Base-by-base conservation (phyloP, 805 yeast species). In the Pichia cephalocereana region DNA sequence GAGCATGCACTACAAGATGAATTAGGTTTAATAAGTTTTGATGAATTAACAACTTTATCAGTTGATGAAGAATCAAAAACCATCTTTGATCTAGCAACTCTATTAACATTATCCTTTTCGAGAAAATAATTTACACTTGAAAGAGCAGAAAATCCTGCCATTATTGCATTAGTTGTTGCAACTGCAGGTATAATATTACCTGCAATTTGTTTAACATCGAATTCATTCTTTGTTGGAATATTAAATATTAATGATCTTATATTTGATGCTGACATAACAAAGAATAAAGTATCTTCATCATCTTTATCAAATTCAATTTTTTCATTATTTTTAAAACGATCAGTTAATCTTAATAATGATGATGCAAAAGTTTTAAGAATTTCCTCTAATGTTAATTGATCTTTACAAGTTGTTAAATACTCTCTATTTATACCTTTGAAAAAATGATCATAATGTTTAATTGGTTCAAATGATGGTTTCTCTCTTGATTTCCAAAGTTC, bases 151-250 rank as follows among this genome's bases (percentile, higher is more conserved):
- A 88, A 76, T 0, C 99, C 99, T 0, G 96, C 89, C 56, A 93
- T 82, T 14, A 93, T 83, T 1, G 99, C 98, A 64, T 93, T 93
- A 4, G 97, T 91, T 2, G 99, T 93, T 7, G 99, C 98, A 56
- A 95, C 90, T 0, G 99, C 99, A 0, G 99, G 99, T 39, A 93
- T 93, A 57, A 93, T 93, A 64, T 91, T 93, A 7, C 99, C 99
- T 0, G 99, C 99, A 54, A 91, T 89, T 59, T 86, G 95, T 63
- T 93, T 93, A 52, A 86, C 78, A 51, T 88, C 96, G 61, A 95
- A 93, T 51, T 86, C 82, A 4, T 93, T 74, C 60, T 84, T 83
- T 45, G 70, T 55, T 34, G 81, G 85, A 48, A 90, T 89, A 26
- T 73, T 70, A 60, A 90, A 91, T 2, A 86, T 74, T 44, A 58